Evolutionary conservation across 805 yeast genomes (phyloP), one percentile per base, ranked within the genome.

Genomic region (Wickerhamiella siamensis): DNA sequence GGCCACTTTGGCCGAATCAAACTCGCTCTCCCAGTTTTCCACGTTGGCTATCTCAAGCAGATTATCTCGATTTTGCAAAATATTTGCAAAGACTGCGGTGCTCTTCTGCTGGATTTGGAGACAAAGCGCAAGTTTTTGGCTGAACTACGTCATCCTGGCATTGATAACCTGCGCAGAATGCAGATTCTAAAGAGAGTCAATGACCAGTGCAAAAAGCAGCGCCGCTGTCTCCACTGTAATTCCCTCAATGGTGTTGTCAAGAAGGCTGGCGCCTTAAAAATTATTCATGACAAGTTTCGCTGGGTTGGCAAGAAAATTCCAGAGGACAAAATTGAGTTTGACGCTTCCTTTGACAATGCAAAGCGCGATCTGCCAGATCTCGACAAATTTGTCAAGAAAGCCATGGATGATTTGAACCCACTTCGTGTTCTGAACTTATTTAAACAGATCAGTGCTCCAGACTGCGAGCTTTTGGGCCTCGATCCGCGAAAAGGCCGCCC

Each of bases 1-100:
- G 99, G 99, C 44, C 99, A 91, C 64, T 91, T 91, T 60, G 99
- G 99, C 33, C 95, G 93, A 56, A 74, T 91, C 48, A 75, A 83
- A 54, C 70, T 91, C 40, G 95, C 97, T 0, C 66, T 91, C 36
- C 99, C 99, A 1, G 97, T 87, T 12, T 91, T 88, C 65, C 98
- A 91, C 57, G 91, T 91, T 37, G 99, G 99, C 16, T 91, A 87
- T 60, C 91, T 91, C 70, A 88, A 88, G 59, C 78, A 87, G 34
- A 81, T 84, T 18, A 81, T 91, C 49, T 80, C 77, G 55, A 86
- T 91, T 33, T 63, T 91, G 42, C 98, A 91, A 60, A 75, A 83
- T 41, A 77, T 91, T 47, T 91, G 99, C 67, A 91, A 91, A 39
- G 74, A 71, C 48, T 91, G 99, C 63, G 81, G 94, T 1, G 66